Evolutionary conservation across 208 protist species (phyloP).

Genomic region (Leptomonas seymouri): DNA sequence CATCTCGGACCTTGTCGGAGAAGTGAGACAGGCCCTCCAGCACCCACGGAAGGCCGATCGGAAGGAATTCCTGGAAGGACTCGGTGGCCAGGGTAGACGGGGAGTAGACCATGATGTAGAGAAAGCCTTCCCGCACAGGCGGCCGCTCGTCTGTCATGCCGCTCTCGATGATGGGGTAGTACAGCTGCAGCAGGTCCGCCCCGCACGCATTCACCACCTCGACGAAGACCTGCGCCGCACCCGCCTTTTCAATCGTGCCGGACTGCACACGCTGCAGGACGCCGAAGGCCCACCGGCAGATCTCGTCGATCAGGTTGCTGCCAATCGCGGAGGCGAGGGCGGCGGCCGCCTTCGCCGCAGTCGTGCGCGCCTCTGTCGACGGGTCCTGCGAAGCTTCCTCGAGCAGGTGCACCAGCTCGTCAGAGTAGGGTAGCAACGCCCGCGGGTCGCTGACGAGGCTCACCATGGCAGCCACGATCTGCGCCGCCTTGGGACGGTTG

Average conservation of each 20-base stretch:
- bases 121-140: constrained; percentile 89
- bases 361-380: constrained; percentile 79
- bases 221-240: constrained; percentile 91
- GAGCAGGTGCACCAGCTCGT: constrained; percentile 83
- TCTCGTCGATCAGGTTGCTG: constrained; percentile 60
- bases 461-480: constrained; percentile 92
- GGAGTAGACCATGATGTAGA: constrained; percentile 93
- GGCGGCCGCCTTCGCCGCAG: constrained; percentile 87
- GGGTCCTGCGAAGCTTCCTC: constrained; percentile 90
- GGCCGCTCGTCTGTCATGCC: constrained; percentile 87
- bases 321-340: constrained; percentile 75
- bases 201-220: constrained; percentile 86
- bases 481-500: constrained; percentile 89
- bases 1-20: constrained; percentile 88
- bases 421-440: constrained; percentile 84
- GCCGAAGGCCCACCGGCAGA: constrained; percentile 85
- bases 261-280: constrained; percentile 69
- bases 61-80: constrained; percentile 83
- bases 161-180: constrained; percentile 62
- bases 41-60: constrained; percentile 85
- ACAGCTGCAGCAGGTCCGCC: constrained; percentile 56
- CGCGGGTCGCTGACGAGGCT: constrained; percentile 85
- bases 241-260: constrained; percentile 87
- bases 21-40: constrained; percentile 92
- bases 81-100: constrained; percentile 72